Evolutionary conservation across 345 rosid genomes (phyloP).

Genomic region (Salix brachista): DNA sequence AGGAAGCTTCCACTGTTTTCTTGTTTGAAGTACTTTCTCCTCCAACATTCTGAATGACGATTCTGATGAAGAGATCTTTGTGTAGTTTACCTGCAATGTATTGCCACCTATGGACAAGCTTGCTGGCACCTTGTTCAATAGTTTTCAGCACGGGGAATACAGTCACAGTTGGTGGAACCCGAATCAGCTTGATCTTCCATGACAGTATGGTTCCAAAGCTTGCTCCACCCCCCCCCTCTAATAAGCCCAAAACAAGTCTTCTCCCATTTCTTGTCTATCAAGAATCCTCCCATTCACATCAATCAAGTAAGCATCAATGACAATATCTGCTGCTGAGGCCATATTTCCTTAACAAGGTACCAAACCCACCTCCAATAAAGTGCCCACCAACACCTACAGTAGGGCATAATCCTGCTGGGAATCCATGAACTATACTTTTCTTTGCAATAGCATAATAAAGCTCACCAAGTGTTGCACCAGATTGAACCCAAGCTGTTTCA

Average conservation of each 20-base stretch:
- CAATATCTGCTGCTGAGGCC: conserved; percentile 23
- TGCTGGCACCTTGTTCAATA: conserved; percentile 6
- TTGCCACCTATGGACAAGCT: conserved; percentile 25
- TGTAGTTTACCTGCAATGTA: conserved; percentile 6
- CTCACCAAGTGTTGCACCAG: conserved; percentile 25
- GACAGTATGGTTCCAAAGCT: conserved; percentile 19
- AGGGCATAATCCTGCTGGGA: conserved; percentile 26
- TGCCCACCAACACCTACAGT: conserved; percentile 26
- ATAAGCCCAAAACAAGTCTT: conserved; percentile 26
- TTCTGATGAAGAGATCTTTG: conserved; percentile 20
- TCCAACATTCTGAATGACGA: conserved; percentile 12
- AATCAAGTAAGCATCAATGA: conserved; percentile 14
- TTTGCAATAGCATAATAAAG: conserved; percentile 19
- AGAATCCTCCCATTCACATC: conserved; percentile 17
- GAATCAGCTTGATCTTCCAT: conserved; percentile 20
- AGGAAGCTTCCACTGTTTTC: conserved; percentile 7
- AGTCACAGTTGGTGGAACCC: conserved; percentile 12
- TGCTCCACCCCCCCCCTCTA: conserved; percentile 31
- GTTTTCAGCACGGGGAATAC: conserved; percentile 9
- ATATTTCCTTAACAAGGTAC: conserved; percentile 20
- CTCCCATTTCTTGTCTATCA: conserved; percentile 19
- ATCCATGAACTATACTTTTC: conserved; percentile 15
- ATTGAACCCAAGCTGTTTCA: conserved; percentile 21
- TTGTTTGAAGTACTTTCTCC: neutral
- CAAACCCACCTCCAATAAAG: conserved; percentile 22